Percentiles rank a stretch among this genome's conserved stretches.
Conservation (phyloP, 2,329 filamentous ascomycete genomes). For the Teratosphaeria viscida region DNA sequence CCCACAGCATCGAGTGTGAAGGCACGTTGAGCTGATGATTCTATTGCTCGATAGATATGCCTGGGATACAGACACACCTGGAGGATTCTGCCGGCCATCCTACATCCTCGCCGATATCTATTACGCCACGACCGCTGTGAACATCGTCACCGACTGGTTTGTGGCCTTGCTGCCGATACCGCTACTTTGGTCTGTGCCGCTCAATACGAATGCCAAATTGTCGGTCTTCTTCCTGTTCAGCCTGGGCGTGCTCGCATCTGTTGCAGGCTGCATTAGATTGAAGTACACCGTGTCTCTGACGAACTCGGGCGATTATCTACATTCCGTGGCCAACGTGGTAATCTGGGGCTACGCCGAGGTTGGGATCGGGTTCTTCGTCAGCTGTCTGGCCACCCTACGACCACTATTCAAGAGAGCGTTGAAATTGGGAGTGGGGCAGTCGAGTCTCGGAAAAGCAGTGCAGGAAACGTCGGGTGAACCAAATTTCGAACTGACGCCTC, state of each 20-base stretch:
- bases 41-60: conserved; percentile 11
- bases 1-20: background rate
- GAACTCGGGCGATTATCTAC: conserved; percentile 23
- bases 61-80: conserved; percentile 18
- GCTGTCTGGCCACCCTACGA: background rate
- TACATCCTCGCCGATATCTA: conserved; percentile 23
- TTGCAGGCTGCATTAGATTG: conserved; percentile 25
- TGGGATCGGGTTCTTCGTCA: background rate
- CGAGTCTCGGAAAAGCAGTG: background rate
- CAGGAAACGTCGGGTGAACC: background rate
- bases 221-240: conserved; percentile 28
- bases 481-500: background rate
- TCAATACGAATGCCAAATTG: conserved; percentile 32
- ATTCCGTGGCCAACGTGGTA: conserved; percentile 25
- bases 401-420: background rate
- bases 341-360: conserved; percentile 21
- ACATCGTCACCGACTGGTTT: conserved; percentile 29
- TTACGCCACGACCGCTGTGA: conserved; percentile 27
- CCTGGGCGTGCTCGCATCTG: conserved; percentile 25
- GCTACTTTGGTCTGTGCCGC: conserved; percentile 33
- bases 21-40: background rate
- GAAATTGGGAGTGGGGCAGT: background rate
- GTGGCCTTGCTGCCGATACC: conserved; percentile 30
- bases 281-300: conserved; percentile 28
- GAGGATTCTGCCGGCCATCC: conserved; percentile 19